A percentile compares a stretch with the other conserved stretches of the same genome.
These are phyloP conservation scores for Kodamaea sp. DNA, from an alignment of 1,139 yeast genomes.

Conservation along the genomic window DNA sequence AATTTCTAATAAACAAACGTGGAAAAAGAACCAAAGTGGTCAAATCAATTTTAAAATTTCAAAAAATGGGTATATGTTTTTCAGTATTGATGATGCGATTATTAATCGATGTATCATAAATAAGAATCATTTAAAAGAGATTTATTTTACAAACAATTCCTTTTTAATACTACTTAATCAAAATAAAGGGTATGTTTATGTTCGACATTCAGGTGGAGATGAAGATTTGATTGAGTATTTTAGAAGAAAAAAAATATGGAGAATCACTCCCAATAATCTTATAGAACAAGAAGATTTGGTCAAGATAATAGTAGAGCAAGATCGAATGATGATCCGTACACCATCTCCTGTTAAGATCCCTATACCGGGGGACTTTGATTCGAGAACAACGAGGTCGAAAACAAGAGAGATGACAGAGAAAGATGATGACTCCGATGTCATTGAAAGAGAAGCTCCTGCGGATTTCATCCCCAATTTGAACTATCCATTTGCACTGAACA, in stretches of 20 bases:
- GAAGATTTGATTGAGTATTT: slow-evolving; percentile 8
- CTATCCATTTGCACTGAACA: slow-evolving; percentile 46
- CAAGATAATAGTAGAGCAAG: too few species aligned
- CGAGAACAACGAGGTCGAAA: slow-evolving; percentile 4
- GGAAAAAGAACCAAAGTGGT: too few species aligned
- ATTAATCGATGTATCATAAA: slow-evolving; percentile 7
- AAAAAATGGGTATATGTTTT: slow-evolving; percentile 4
- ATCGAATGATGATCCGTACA: too few species aligned
- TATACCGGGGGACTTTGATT: too few species aligned
- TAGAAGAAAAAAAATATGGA: neutral
- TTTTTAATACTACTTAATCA: slow-evolving; percentile 9
- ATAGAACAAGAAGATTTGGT: too few species aligned
- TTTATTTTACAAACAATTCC: slow-evolving; percentile 11
- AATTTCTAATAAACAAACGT: too few species aligned
- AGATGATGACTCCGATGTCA: neutral
- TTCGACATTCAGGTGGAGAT: slow-evolving; percentile 10
- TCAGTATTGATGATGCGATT: slow-evolving; percentile 7
- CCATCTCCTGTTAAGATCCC: too few species aligned
- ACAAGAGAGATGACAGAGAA: slow-evolving; percentile 1
- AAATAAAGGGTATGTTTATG: slow-evolving; percentile 9
- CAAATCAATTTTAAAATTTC: too few species aligned
- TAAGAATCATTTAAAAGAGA: slow-evolving; percentile 6
- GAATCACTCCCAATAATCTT: neutral
- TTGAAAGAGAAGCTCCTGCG: slow-evolving; percentile 11
- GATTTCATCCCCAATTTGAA: slow-evolving; percentile 50